phyloP scores from a whole-genome alignment of 2,329 filamentous ascomycete genomes.

The Purpureocillium lavendulum region DNA sequence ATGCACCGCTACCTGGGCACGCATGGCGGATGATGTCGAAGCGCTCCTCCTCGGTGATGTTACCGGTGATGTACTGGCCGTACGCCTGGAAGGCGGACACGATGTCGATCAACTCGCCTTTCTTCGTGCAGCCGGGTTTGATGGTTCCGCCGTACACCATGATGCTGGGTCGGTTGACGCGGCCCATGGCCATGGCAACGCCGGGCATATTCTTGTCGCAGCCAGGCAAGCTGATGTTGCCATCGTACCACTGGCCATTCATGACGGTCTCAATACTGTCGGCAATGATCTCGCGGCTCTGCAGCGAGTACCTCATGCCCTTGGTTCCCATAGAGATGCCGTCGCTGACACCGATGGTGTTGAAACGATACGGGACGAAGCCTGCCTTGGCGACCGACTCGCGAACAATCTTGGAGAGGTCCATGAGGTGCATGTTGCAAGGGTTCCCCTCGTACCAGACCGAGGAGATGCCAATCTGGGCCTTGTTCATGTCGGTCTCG shows the following conservation, averaged over 20 bases:
- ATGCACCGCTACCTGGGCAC: slow-evolving; percentile 59
- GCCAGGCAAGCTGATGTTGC: slow-evolving; percentile 90
- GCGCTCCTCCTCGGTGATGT: slow-evolving; percentile 84
- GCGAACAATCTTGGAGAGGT: slow-evolving; percentile 70
- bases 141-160: slow-evolving; percentile 99
- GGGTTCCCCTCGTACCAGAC: slow-evolving; percentile 98
- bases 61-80: slow-evolving; percentile 84
- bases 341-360: slow-evolving; percentile 96
- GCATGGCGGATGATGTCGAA: slow-evolving; percentile 93
- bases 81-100: slow-evolving; percentile 98
- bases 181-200: slow-evolving; percentile 86
- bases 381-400: slow-evolving; percentile 59
- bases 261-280: slow-evolving; percentile 99
- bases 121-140: slow-evolving; percentile 75
- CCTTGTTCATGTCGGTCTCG: slow-evolving; percentile 86
- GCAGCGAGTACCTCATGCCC: slow-evolving; percentile 91
- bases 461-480: slow-evolving; percentile 94
- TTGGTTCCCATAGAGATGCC: slow-evolving; percentile 97
- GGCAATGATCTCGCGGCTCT: slow-evolving; percentile 93
- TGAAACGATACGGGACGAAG: slow-evolving; percentile 92
- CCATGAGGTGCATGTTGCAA: slow-evolving; percentile 97
- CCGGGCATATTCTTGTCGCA: slow-evolving; percentile 99
- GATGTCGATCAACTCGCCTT: slow-evolving; percentile 77
- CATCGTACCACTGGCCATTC: slow-evolving; percentile 98
- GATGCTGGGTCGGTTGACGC: slow-evolving; percentile 85